Evolutionary conservation across 257 asterid genomes (phyloP).

Genomic region (Solanum paucissectum): DNA sequence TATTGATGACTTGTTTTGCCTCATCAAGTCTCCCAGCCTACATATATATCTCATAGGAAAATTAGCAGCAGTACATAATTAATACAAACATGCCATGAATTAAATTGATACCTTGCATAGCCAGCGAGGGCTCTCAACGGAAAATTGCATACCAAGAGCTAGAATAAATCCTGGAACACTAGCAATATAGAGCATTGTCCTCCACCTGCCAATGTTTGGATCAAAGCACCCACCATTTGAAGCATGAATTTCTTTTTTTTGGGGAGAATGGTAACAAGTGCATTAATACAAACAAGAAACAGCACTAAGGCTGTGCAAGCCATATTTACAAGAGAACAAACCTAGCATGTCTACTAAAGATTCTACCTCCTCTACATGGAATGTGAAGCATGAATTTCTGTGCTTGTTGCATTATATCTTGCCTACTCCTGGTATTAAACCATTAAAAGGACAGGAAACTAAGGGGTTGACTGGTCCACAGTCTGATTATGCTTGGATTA

Average conservation of each 20-base stretch:
- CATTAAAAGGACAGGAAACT: neutral
- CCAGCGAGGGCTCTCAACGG: constrained; percentile 95
- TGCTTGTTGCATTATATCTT: neutral
- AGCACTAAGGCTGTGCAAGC: neutral
- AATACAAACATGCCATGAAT: neutral
- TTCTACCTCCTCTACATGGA: neutral
- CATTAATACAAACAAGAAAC: neutral
- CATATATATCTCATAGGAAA: neutral
- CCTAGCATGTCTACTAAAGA: neutral
- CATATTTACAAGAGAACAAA: neutral
- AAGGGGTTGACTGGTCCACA: neutral
- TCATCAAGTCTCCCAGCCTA: constrained; percentile 67
- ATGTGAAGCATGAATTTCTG: neutral
- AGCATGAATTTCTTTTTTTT: neutral
- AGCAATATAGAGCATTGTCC: constrained; percentile 58
- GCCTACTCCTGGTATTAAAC: neutral
- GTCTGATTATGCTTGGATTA: neutral
- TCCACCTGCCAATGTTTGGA: constrained; percentile 56
- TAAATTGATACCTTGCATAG: constrained; percentile 52
- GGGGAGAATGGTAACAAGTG: neutral
- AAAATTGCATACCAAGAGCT: constrained; percentile 76
- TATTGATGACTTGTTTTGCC: constrained; percentile 51
- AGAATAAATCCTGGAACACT: constrained; percentile 57
- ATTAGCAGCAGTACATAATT: neutral
- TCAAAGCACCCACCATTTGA: neutral